Percentiles rank a stretch among this genome's conserved stretches.
Conservation (phyloP, 345 rosid genomes). For the Rubroshorea leprosula region DNA sequence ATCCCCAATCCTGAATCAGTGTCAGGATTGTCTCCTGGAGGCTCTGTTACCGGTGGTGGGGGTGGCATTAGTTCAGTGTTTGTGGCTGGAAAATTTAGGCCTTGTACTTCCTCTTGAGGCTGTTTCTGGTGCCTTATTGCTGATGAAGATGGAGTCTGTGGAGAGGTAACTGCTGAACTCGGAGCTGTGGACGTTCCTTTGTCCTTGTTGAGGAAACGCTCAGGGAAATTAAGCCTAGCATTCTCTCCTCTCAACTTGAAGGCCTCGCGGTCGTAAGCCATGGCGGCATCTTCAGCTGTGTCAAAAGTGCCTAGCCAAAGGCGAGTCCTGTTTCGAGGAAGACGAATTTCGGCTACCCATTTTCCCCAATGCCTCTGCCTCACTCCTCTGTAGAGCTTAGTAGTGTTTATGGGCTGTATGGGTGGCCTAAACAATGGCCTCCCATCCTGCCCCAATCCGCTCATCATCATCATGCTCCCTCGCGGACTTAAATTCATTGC, state of each 20-base stretch:
- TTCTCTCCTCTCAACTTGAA: conserved; percentile 80
- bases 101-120: conserved; percentile 21
- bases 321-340: conserved; percentile 82
- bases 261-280: conserved; percentile 92
- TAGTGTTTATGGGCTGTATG: conserved; percentile 61
- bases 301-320: conserved; percentile 97
- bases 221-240: conserved; percentile 85
- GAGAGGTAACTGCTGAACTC: conserved; percentile 25
- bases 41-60: conserved; percentile 12
- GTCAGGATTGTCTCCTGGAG: conserved; percentile 28
- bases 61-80: conserved; percentile 15
- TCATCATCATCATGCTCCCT: conserved; percentile 77
- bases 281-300: conserved; percentile 85
- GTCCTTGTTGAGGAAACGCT: conserved; percentile 59
- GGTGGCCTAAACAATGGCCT: conserved; percentile 47
- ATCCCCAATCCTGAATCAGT: conserved; percentile 34
- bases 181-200: conserved; percentile 27
- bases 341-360: conserved; percentile 98
- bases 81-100: conserved; percentile 12
- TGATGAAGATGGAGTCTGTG: conserved; percentile 19
- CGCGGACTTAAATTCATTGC: conserved; percentile 67
- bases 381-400: conserved; percentile 86
- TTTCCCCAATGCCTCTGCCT: conserved; percentile 97
- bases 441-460: conserved; percentile 53
- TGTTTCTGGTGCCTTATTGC: conserved; percentile 19